A percentile compares a stretch with the other conserved stretches of the same genome.
Evolutionary conservation across 176 grass and related monocot genomes (phyloP).

Genomic region (Carex pumila): DNA sequence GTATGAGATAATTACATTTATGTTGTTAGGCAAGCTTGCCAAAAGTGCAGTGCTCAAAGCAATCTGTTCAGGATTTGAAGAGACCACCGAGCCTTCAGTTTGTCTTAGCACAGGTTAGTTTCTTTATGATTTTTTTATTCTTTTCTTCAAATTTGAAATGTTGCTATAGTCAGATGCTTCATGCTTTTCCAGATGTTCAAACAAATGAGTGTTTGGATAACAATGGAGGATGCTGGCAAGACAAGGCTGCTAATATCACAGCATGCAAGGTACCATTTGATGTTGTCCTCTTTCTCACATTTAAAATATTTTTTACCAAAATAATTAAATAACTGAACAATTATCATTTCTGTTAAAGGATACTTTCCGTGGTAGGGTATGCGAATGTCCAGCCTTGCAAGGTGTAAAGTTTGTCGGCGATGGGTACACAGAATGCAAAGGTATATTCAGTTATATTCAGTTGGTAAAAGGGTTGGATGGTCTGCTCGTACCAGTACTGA

Average conservation of each 20-base stretch:
- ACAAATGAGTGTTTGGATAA: conserved; percentile 98
- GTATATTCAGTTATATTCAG: conserved; percentile 24
- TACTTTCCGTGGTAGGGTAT: conserved; percentile 89
- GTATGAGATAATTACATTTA: conserved; percentile 11
- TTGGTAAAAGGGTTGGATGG: neutral
- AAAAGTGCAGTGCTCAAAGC: conserved; percentile 87
- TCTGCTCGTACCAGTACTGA: neutral
- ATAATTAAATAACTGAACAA: neutral
- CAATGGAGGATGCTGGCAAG: conserved; percentile 82
- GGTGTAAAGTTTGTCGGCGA: conserved; percentile 84
- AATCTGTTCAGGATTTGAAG: conserved; percentile 83
- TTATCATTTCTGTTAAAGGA: conserved; percentile 39
- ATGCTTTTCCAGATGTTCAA: conserved; percentile 51
- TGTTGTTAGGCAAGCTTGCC: conserved; percentile 76
- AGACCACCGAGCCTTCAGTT: conserved; percentile 73
- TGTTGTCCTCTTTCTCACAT: neutral
- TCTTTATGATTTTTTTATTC: conserved; percentile 14
- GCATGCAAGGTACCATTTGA: conserved; percentile 69
- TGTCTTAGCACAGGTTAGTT: conserved; percentile 66
- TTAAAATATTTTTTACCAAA: neutral
- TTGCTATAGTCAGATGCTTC: neutral
- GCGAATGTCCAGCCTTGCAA: conserved; percentile 72
- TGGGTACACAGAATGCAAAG: conserved; percentile 86
- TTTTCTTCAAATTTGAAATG: neutral
- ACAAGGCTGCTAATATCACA: conserved; percentile 54